Conservation (phyloP, 768 basidiomycete species). For the Lentinula sp. region DNA sequence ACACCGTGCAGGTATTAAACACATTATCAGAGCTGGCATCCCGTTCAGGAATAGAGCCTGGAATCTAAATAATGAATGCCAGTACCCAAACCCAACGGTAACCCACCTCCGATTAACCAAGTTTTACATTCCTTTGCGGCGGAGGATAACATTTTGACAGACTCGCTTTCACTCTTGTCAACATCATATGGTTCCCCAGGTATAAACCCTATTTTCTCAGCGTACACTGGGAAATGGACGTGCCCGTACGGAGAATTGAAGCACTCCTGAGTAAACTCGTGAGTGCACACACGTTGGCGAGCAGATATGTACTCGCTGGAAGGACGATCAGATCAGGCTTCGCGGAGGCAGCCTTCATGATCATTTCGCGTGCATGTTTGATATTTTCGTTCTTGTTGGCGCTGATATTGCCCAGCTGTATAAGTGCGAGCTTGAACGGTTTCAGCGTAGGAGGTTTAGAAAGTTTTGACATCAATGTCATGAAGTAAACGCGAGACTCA, state of each 20-base stretch:
- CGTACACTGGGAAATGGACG: conserved; percentile 74
- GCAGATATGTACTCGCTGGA: conserved; percentile 34
- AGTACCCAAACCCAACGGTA: neutral
- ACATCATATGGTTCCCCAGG: conserved; percentile 56
- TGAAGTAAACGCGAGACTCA: neutral
- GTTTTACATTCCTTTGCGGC: conserved; percentile 71
- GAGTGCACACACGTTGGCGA: neutral
- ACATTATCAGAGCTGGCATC: conserved; percentile 57
- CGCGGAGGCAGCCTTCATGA: conserved; percentile 62
- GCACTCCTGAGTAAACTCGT: conserved; percentile 52
- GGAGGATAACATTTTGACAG: conserved; percentile 73
- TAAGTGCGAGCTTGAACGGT: conserved; percentile 79
- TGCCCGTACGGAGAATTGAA: conserved; percentile 87
- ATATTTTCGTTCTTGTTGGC: conserved; percentile 75
- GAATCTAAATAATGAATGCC: neutral
- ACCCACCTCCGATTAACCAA: conserved; percentile 93
- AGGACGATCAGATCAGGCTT: conserved; percentile 82
- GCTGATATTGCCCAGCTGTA: conserved; percentile 80
- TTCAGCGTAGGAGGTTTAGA: conserved; percentile 38
- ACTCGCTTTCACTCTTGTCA: conserved; percentile 56
- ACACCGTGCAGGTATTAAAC: conserved; percentile 93
- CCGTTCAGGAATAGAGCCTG: conserved; percentile 91
- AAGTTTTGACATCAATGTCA: conserved; percentile 16
- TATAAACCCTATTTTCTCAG: conserved; percentile 68
- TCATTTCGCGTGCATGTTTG: conserved; percentile 73